Base-by-base conservation (phyloP, 2,329 filamentous ascomycete genomes). In the Clarireedia paspali region DNA sequence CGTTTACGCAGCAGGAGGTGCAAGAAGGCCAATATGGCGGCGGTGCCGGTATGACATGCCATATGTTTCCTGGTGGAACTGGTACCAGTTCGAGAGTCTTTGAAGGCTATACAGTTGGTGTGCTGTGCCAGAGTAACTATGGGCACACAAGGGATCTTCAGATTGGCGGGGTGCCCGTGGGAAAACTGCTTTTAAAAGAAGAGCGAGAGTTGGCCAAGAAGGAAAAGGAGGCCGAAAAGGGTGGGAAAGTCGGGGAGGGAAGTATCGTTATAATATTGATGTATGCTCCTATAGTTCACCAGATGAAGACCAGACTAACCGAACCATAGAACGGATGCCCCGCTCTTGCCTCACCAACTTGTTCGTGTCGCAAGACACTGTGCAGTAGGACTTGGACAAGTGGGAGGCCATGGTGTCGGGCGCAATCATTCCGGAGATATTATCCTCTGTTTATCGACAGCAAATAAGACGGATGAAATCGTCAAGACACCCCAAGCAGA, bases 31-130 rank as follows among this genome's bases (percentile, higher is more conserved):
- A 81, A 61, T 77, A 77, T 1, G 84, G 84, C 3, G 84, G 84
- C 17, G 84, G 84, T n/a, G 83, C 83, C 0, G 83, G 83, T 14
- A 86, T 87, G 82, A 75, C 82, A 39, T 84, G 81, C 64, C 81
- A 85, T 63, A 77, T 77, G 60, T 85, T 82, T 72, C 86, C 87
- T 66, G 84, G 82, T 38, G 84, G 84, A 0, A 88, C 84, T 0
- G 84, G 84, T 1, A 83, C 77, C 0, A 78, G 78, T 62, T 83
- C 77, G 48, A 76, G 84, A 24, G 60, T 81, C 6, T 75, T 87
- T n/a, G 68, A 71, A 2, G 77, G 3, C 72, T 73, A 30, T 63
- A 84, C 79, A 0, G 73, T 88, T 20, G 84, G 74, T 0, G 82
- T 79, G 1, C 71, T 88, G 6, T 80, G 84, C 3, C 83, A 87